A percentile compares a stretch with the other conserved stretches of the same genome.
phyloP scores from a whole-genome alignment of 1,284 basidiomycete species.

The Singerocomus inundabilis region DNA sequence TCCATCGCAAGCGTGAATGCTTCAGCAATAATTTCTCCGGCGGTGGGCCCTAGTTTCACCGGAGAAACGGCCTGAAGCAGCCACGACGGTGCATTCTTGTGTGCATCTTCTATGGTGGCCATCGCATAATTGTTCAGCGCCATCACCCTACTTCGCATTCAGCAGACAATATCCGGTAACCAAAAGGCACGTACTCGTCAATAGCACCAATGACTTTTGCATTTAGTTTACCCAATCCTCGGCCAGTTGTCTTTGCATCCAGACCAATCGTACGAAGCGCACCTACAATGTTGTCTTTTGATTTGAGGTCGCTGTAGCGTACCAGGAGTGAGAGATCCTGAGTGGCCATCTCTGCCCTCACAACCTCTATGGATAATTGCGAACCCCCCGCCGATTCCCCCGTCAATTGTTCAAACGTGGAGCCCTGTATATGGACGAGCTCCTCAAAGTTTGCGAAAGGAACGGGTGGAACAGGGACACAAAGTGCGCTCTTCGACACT shows the following conservation, averaged over 20 bases:
- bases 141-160: conserved; percentile 49
- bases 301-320: conserved; percentile 55
- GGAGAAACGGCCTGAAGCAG: conserved; percentile 46
- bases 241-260: conserved; percentile 58
- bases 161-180: neutral
- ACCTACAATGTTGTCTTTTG: conserved; percentile 54
- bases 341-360: conserved; percentile 74
- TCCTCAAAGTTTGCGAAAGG: conserved; percentile 53
- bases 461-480: conserved; percentile 27
- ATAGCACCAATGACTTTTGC: conserved; percentile 66
- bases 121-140: conserved; percentile 70
- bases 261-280: conserved; percentile 50
- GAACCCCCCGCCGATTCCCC: conserved; percentile 56
- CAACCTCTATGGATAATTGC: conserved; percentile 59
- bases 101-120: conserved; percentile 52
- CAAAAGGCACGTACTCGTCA: conserved; percentile 50
- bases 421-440: conserved; percentile 56
- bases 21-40: conserved; percentile 44
- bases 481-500: conserved; percentile 48
- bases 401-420: conserved; percentile 59
- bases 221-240: conserved; percentile 55
- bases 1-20: conserved; percentile 64
- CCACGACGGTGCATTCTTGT: conserved; percentile 36
- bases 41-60: conserved; percentile 37
- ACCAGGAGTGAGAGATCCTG: conserved; percentile 61